phyloP scores from a whole-genome alignment of 257 asterid genomes.

The Nicotiana otophora region DNA sequence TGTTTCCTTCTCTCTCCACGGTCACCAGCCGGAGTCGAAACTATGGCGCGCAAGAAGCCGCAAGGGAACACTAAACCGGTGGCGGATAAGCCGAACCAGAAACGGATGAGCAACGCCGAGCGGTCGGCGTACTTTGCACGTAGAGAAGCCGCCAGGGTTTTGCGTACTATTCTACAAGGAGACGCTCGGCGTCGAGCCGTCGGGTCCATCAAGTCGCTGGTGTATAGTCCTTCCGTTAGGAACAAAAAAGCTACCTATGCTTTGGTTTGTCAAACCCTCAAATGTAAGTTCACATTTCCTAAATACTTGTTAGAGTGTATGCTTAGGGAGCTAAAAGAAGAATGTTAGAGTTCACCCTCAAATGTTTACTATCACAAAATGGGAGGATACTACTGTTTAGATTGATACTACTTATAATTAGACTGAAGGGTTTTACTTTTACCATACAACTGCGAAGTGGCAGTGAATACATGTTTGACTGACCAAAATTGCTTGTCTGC shows the following conservation, averaged over 20 bases:
- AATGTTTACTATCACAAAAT: background rate
- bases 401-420: background rate
- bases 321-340: background rate
- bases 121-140: slow-evolving; percentile 89
- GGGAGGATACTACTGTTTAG: background rate
- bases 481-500: background rate
- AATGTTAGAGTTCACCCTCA: no score
- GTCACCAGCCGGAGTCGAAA: background rate
- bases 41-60: slow-evolving; percentile 52
- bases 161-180: slow-evolving; percentile 76
- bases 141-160: slow-evolving; percentile 89
- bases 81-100: slow-evolving; percentile 31
- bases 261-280: slow-evolving; percentile 85
- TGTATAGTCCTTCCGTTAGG: slow-evolving; percentile 72
- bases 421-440: background rate
- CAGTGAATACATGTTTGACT: background rate
- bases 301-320: background rate
- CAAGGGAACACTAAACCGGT: slow-evolving; percentile 14
- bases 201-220: slow-evolving; percentile 81
- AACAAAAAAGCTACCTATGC: slow-evolving; percentile 86
- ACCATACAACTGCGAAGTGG: background rate
- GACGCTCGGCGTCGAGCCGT: slow-evolving; percentile 84
- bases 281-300: slow-evolving; percentile 46
- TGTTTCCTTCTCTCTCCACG: background rate
- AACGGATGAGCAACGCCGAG: slow-evolving; percentile 47